Percentiles rank a stretch among this genome's conserved stretches.
phyloP scores from a whole-genome alignment of 768 basidiomycete species.

The Sarcomyxa edulis region DNA sequence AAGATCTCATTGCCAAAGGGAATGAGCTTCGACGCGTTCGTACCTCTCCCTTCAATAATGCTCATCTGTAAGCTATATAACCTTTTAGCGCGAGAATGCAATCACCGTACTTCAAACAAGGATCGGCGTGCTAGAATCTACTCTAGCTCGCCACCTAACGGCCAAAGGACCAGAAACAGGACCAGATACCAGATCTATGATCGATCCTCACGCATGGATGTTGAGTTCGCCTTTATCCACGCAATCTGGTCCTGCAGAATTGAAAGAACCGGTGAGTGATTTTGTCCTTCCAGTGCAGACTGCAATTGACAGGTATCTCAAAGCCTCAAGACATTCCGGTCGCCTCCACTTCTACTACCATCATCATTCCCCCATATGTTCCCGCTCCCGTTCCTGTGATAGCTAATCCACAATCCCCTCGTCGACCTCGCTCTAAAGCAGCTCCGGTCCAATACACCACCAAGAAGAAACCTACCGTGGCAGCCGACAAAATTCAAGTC shows the following conservation, averaged over 20 bases:
- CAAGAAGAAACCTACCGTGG: too few species aligned
- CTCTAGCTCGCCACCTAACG: slow-evolving; percentile 38
- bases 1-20: slow-evolving; percentile 45
- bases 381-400: neutral
- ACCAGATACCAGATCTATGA: slow-evolving; percentile 26
- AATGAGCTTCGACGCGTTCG: slow-evolving; percentile 53
- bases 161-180: slow-evolving; percentile 23
- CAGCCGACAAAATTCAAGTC: too few species aligned
- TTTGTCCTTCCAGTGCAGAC: neutral
- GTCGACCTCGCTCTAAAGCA: too few species aligned
- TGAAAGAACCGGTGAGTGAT: neutral
- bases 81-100: slow-evolving; percentile 41
- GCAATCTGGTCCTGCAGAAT: neutral
- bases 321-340: neutral
- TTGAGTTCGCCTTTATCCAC: slow-evolving; percentile 4
- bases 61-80: slow-evolving; percentile 6
- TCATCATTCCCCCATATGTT: neutral
- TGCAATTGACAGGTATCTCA: neutral
- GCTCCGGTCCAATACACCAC: too few species aligned
- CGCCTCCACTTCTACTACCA: neutral
- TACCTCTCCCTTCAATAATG: slow-evolving; percentile 5
- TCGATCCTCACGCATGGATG: slow-evolving; percentile 34
- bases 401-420: neutral
- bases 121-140: slow-evolving; percentile 39
- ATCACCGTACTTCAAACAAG: slow-evolving; percentile 38